A percentile compares a stretch with the other conserved stretches of the same genome.
These are phyloP conservation scores for Wallacemonas sp. DNA, from an alignment of 208 protist genomes.

Conservation along the genomic window DNA sequence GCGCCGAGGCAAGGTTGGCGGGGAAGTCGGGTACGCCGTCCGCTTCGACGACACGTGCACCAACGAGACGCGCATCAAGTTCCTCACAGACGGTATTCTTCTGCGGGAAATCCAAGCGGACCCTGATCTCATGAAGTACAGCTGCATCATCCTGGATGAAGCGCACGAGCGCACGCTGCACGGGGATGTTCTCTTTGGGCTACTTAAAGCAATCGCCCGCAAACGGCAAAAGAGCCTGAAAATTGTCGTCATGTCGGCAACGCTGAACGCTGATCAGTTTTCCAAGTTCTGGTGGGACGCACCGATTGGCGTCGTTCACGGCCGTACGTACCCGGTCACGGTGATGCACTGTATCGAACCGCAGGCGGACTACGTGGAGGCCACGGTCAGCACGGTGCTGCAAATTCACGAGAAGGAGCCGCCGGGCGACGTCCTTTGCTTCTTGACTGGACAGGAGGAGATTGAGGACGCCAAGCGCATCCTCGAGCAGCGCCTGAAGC, in stretches of 20 bases:
- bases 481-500: constrained; percentile 73
- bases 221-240: constrained; percentile 67
- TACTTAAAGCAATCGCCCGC: constrained; percentile 85
- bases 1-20: constrained; percentile 72
- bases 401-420: constrained; percentile 96
- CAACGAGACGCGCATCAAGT: constrained; percentile 90
- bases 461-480: constrained; percentile 89
- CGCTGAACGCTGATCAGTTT: constrained; percentile 95
- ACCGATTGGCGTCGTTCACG: constrained; percentile 90
- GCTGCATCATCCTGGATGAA: constrained; percentile 99
- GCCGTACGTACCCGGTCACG: constrained; percentile 90
- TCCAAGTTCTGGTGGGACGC: constrained; percentile 94
- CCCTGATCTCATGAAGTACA: constrained; percentile 92
- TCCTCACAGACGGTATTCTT: constrained; percentile 97
- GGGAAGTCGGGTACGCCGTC: constrained; percentile 92
- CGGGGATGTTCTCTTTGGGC: constrained; percentile 90
- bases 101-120: constrained; percentile 95
- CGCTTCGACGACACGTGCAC: constrained; percentile 94
- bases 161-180: constrained; percentile 99
- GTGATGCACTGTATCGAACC: constrained; percentile 94
- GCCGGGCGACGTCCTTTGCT: constrained; percentile 98
- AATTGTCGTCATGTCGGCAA: constrained; percentile 97
- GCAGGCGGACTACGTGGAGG: constrained; percentile 97
- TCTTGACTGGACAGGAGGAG: constrained; percentile 98
- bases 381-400: constrained; percentile 96